phyloP scores from a whole-genome alignment of 495 filamentous ascomycete species.

The Apiosordaria backusii region DNA sequence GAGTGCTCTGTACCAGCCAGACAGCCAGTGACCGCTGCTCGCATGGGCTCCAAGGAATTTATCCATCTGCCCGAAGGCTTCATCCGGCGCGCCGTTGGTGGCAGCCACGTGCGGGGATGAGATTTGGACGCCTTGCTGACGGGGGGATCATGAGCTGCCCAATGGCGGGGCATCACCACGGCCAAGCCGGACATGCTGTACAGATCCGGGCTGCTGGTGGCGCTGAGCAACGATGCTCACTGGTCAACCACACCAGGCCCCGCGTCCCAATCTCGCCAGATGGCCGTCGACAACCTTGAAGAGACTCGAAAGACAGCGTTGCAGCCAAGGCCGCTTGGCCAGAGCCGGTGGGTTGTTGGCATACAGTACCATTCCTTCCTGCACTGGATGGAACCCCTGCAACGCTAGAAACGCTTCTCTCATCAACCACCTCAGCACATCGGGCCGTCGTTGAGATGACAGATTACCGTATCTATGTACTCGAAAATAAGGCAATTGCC shows the following conservation, averaged over 20 bases:
- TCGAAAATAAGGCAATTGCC: no score
- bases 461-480: neutral
- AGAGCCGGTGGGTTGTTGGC: constrained; percentile 13
- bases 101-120: constrained; percentile 33
- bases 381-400: neutral
- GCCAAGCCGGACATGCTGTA: constrained; percentile 34
- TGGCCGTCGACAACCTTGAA: neutral
- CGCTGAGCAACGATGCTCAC: neutral
- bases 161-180: constrained; percentile 12
- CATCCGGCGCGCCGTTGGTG: constrained; percentile 29
- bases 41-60: constrained; percentile 17
- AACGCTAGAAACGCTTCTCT: neutral
- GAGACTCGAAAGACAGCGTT: neutral
- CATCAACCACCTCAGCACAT: constrained; percentile 6
- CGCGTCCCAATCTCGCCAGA: constrained; percentile 18
- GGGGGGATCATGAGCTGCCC: constrained; percentile 15
- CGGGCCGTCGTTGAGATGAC: constrained; percentile 4
- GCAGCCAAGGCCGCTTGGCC: constrained; percentile 14
- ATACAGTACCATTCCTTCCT: neutral
- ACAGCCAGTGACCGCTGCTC: neutral
- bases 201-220: constrained; percentile 33
- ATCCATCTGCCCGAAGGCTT: constrained; percentile 35
- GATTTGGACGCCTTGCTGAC: constrained; percentile 17
- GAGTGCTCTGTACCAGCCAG: neutral
- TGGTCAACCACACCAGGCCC: constrained; percentile 10